A percentile compares a stretch with the other conserved stretches of the same genome.
These are phyloP conservation scores for Calycina herbarum DNA, from an alignment of 2,329 filamentous ascomycete species.

Conservation along the genomic window DNA sequence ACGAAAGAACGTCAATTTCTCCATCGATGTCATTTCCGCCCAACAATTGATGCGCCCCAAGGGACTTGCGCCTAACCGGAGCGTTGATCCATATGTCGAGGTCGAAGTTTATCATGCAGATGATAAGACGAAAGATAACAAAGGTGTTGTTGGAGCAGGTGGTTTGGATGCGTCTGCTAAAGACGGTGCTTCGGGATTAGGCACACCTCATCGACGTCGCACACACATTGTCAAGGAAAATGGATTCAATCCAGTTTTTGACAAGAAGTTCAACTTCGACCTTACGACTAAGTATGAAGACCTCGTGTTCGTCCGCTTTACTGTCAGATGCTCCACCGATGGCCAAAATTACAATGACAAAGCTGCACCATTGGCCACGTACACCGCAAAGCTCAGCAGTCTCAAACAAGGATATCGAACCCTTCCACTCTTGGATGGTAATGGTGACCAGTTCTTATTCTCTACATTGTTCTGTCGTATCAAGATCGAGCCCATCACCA, in stretches of 20 bases:
- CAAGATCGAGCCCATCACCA: slow-evolving; percentile 60
- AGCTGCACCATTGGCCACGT: slow-evolving; percentile 73
- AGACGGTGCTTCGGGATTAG: slow-evolving; percentile 65
- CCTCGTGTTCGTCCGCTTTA: slow-evolving; percentile 90
- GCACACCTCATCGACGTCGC: slow-evolving; percentile 72
- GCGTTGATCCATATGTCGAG: slow-evolving; percentile 90
- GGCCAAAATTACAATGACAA: slow-evolving; percentile 67
- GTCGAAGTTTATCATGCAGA: slow-evolving; percentile 94
- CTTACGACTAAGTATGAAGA: slow-evolving; percentile 93
- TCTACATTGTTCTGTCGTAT: slow-evolving; percentile 93
- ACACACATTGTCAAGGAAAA: slow-evolving; percentile 84
- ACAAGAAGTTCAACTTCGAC: slow-evolving; percentile 75
- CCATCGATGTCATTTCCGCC: slow-evolving; percentile 86
- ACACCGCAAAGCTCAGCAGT: slow-evolving; percentile 87
- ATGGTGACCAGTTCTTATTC: slow-evolving; percentile 91
- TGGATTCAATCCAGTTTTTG: slow-evolving; percentile 89
- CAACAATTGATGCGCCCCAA: slow-evolving; percentile 85
- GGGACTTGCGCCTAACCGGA: slow-evolving; percentile 68
- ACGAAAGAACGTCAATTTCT: slow-evolving; percentile 81
- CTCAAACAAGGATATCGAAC: slow-evolving; percentile 92
- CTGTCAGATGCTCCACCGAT: slow-evolving; percentile 82
- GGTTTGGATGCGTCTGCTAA: slow-evolving; percentile 64
- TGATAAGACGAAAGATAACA: slow-evolving; percentile 86
- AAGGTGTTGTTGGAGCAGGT: slow-evolving; percentile 65
- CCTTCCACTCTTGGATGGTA: slow-evolving; percentile 81